phyloP scores from a whole-genome alignment of 139 green algal genomes.

The Closterium sp. region DNA sequence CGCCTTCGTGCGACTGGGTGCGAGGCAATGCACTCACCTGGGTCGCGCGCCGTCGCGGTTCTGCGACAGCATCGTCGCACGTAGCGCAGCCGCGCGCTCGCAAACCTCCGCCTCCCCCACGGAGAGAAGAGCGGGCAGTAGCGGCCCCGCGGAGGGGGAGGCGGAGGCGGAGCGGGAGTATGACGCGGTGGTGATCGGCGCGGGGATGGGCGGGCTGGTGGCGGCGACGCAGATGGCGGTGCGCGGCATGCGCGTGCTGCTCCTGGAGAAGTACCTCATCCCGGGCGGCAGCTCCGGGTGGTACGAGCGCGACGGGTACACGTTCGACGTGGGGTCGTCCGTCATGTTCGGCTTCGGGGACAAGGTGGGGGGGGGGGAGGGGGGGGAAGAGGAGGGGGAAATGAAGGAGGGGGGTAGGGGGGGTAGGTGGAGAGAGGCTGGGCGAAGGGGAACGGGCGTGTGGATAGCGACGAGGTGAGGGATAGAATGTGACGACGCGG shows the following conservation, averaged over 20 bases:
- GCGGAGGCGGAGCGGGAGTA: constrained; percentile 57
- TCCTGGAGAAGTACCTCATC: constrained; percentile 77
- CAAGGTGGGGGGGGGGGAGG: constrained; percentile 29
- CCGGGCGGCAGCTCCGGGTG: constrained; percentile 84
- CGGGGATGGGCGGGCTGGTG: constrained; percentile 86
- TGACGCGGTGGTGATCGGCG: constrained; percentile 87
- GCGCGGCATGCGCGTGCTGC: constrained; percentile 66
- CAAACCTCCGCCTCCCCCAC: background rate
- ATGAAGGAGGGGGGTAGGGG: background rate
- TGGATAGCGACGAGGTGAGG: background rate
- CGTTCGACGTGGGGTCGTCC: constrained; percentile 89
- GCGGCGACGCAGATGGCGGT: constrained; percentile 77
- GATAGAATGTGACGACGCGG: background rate
- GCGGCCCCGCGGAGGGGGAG: background rate
- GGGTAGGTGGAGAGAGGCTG: background rate
- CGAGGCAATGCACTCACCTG: background rate
- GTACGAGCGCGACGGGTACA: constrained; percentile 88
- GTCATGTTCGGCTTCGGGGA: constrained; percentile 98
- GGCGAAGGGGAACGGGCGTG: background rate
- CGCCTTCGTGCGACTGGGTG: background rate
- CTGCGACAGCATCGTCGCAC: background rate
- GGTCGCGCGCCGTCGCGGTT: background rate
- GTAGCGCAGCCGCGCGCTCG: background rate
- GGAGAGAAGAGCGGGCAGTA: background rate
- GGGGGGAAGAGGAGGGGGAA: background rate